phyloP scores from a whole-genome alignment of 257 asterid genomes.

The Cordia subcordata region DNA sequence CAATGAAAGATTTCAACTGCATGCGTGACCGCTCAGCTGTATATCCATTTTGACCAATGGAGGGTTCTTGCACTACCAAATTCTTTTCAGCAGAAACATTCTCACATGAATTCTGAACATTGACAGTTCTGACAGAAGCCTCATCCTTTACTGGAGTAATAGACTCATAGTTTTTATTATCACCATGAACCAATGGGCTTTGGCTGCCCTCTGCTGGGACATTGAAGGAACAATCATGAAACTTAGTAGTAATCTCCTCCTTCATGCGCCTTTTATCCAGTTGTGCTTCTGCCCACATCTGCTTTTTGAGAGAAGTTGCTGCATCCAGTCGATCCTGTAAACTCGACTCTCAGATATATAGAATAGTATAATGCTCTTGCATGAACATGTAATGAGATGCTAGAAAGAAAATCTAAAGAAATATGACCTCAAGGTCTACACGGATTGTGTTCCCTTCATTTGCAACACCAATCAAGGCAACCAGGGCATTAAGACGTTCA shows the following conservation, averaged over 20 bases:
- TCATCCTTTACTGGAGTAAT: slow-evolving; percentile 44
- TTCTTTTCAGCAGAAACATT: slow-evolving; percentile 29
- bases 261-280: slow-evolving; percentile 80
- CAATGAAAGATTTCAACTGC: slow-evolving; percentile 85
- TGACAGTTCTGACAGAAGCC: slow-evolving; percentile 44
- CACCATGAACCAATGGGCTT: slow-evolving; percentile 50
- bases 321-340: slow-evolving; percentile 96
- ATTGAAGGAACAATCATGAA: slow-evolving; percentile 53
- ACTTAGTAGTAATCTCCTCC: slow-evolving; percentile 63
- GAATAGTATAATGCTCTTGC: neutral
- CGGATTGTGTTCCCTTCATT: slow-evolving; percentile 97
- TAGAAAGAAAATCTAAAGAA: slow-evolving; percentile 1
- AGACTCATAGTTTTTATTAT: slow-evolving; percentile 42
- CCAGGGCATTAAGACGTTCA: slow-evolving; percentile 94
- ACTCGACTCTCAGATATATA: slow-evolving; percentile 17
- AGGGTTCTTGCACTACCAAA: slow-evolving; percentile 29
- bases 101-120: slow-evolving; percentile 32
- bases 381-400: neutral
- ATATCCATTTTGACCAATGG: slow-evolving; percentile 49
- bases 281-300: slow-evolving; percentile 99
- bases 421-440: slow-evolving; percentile 48
- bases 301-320: slow-evolving; percentile 81
- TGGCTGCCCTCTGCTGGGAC: slow-evolving; percentile 53
- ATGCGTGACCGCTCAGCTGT: slow-evolving; percentile 83
- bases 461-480: slow-evolving; percentile 77